Conservation (phyloP, 106 monocot species). For the Agapanthus africanus region DNA sequence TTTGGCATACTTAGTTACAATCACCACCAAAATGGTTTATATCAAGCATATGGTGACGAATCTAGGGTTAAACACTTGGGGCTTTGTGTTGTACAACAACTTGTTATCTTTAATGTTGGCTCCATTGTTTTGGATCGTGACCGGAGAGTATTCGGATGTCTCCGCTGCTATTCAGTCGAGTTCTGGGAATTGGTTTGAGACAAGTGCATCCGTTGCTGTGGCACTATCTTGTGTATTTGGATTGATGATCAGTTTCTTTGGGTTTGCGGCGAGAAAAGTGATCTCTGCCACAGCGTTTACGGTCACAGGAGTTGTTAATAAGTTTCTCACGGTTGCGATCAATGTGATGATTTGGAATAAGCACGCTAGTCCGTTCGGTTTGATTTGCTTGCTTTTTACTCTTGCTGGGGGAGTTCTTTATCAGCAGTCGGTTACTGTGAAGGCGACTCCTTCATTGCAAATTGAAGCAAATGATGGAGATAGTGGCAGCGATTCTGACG, state of each 20-base stretch:
- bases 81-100: constrained; percentile 85
- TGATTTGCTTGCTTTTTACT: constrained; percentile 60
- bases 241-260: constrained; percentile 86
- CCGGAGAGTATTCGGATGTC: constrained; percentile 68
- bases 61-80: constrained; percentile 81
- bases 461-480: constrained; percentile 5
- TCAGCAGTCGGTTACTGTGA: constrained; percentile 65
- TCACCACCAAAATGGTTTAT: constrained; percentile 91
- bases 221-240: constrained; percentile 70
- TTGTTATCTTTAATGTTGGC: constrained; percentile 69
- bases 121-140: constrained; percentile 67
- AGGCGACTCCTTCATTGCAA: constrained; percentile 8
- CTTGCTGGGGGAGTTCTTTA: constrained; percentile 82
- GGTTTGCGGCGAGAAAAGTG: constrained; percentile 80
- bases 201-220: constrained; percentile 54
- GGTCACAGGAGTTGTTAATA: constrained; percentile 85
- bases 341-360: constrained; percentile 91
- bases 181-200: constrained; percentile 29
- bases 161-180: constrained; percentile 27
- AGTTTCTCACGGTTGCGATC: constrained; percentile 83
- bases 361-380: constrained; percentile 59
- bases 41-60: constrained; percentile 87
- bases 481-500: constrained; percentile 25
- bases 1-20: constrained; percentile 67
- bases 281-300: constrained; percentile 88